phyloP scores from a whole-genome alignment of 1,284 basidiomycete genomes.

The Waitea zeae region DNA sequence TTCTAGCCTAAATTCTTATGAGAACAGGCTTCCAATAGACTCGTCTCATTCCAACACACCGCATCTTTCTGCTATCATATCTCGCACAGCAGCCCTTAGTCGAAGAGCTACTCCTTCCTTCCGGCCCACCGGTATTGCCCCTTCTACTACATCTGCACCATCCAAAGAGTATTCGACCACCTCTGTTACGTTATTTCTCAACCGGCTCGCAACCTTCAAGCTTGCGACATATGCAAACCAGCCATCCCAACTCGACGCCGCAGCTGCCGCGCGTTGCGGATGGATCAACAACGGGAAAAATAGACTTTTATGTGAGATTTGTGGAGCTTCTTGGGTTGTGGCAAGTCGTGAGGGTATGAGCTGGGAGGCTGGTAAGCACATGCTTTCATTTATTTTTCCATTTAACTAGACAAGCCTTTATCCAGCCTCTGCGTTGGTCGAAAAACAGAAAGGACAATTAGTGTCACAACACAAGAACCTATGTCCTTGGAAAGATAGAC shows the following conservation, averaged over 20 bases:
- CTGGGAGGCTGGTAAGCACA: conserved; percentile 59
- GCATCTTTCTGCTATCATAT: conserved; percentile 46
- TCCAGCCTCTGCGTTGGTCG: conserved; percentile 45
- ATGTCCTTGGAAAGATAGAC: conserved; percentile 64
- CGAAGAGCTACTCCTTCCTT: conserved; percentile 26
- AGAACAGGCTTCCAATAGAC: conserved; percentile 8
- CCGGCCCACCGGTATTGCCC: conserved; percentile 14
- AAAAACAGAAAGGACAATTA: conserved; percentile 47
- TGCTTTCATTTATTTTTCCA: conserved; percentile 9
- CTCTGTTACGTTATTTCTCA: conserved; percentile 49
- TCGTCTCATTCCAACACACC: conserved; percentile 36
- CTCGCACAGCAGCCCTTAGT: conserved; percentile 40
- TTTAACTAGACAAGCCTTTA: conserved; percentile 2
- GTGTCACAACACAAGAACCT: conserved; percentile 58
- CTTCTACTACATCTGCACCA: conserved; percentile 12
- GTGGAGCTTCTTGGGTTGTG: conserved; percentile 54
- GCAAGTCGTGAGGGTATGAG: conserved; percentile 45
- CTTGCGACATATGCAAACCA: conserved; percentile 64
- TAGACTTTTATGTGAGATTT: conserved; percentile 52
- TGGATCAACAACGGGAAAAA: conserved; percentile 69
- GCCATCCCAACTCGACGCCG: conserved; percentile 51
- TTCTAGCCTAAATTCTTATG: not conserved
- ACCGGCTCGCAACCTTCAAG: conserved; percentile 58
- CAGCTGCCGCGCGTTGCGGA: conserved; percentile 60
- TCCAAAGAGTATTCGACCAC: conserved; percentile 59